Conservation (phyloP, 345 rosid genomes). For the Iberis pinnata region DNA sequence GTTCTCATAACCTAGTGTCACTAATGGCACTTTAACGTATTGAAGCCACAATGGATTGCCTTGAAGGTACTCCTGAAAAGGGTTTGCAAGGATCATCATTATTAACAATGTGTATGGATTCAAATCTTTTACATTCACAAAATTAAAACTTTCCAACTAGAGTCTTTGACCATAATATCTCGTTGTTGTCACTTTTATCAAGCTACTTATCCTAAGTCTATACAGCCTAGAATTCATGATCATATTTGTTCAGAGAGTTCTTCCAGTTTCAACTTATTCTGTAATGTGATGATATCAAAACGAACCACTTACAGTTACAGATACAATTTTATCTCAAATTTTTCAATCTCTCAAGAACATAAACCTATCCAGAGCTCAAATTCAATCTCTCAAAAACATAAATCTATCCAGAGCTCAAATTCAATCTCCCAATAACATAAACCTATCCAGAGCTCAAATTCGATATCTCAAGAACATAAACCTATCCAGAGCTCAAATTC, state of each 20-base stretch:
- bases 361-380: no score
- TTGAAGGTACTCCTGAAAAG: slow-evolving; percentile 79
- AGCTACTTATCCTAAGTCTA: not conserved
- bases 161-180: not conserved
- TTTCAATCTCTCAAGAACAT: no score
- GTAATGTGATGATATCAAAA: not conserved
- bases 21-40: slow-evolving; percentile 69
- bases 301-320: not conserved
- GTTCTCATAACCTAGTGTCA: slow-evolving; percentile 70
- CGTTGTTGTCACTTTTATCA: not conserved
- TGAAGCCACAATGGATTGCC: slow-evolving; percentile 97
- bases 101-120: not conserved
- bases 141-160: not conserved
- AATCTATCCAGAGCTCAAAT: no score
- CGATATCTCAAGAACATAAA: no score
- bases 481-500: no score
- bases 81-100: not conserved
- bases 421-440: no score
- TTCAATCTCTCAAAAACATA: no score
- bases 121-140: slow-evolving; percentile 4
- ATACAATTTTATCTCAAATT: no score
- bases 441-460: not conserved
- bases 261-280: not conserved
- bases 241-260: not conserved
- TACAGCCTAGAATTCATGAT: not conserved